A percentile compares a stretch with the other conserved stretches of the same genome.
phyloP scores from a whole-genome alignment of 1,284 basidiomycete genomes.

The Austroboletus novae-zelandiae region DNA sequence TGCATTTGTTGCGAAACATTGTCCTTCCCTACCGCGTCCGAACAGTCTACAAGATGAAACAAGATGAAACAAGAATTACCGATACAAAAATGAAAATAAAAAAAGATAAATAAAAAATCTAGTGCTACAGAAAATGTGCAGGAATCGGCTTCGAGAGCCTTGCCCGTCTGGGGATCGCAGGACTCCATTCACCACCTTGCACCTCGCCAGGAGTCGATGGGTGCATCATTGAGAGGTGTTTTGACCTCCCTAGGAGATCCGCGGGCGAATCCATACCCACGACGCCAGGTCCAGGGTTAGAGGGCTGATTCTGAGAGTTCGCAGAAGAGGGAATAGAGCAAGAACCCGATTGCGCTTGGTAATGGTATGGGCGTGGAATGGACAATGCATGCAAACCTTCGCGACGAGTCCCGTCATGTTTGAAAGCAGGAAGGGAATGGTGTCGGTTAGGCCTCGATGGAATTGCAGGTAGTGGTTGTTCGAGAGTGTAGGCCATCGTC shows the following conservation, averaged over 20 bases:
- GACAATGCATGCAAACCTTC: conserved; percentile 2
- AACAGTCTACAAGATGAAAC: too few species aligned
- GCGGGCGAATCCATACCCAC: not conserved
- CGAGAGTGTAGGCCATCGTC: conserved; percentile 4
- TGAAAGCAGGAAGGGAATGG: conserved; percentile 23
- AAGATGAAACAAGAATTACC: not conserved
- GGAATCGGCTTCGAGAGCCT: conserved; percentile 23
- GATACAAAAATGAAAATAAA: conserved; percentile 4
- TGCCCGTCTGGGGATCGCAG: conserved; percentile 1
- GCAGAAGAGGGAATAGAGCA: conserved; percentile 1
- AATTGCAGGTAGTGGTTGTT: not conserved
- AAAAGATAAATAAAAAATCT: not conserved
- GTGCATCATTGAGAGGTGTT: conserved; percentile 23
- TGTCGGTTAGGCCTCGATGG: conserved; percentile 18
- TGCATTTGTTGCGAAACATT: too few species aligned
- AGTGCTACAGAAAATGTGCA: conserved; percentile 21
- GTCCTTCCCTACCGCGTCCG: too few species aligned
- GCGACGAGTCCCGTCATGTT: conserved; percentile 2
- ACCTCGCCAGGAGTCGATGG: conserved; percentile 10
- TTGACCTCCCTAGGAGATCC: conserved; percentile 2
- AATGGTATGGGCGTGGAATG: conserved; percentile 1
- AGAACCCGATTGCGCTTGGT: conserved; percentile 10
- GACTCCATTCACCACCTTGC: not conserved
- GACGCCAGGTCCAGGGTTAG: not conserved
- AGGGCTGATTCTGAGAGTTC: not conserved